Base-by-base conservation (phyloP, 805 yeast genomes). In the Saccharomyces mikatae region DNA sequence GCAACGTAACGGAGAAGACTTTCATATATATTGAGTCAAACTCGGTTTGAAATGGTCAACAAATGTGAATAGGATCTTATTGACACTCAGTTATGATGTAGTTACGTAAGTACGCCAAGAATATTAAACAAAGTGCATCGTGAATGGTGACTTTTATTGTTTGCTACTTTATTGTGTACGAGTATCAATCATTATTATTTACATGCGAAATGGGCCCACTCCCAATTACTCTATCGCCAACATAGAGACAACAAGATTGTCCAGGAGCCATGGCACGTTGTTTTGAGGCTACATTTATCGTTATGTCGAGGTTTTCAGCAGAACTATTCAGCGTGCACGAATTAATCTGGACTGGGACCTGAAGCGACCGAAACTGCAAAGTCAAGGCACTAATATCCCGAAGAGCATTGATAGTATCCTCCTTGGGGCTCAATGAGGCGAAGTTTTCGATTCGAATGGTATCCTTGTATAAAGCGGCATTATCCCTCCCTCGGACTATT, bases 191-290 rank as follows among this genome's bases (percentile, higher is more conserved):
- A 8, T 17, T n/a, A 9, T 17, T 9, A 9, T 36, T 2, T 9
- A 36, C 27, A 1, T 46, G 22, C 3, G 31, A 41, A 4, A 66
- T 64, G 13, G 60, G 56, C 9, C 86, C 87, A 21, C 81, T 75
- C 0, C 96, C 97, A 10, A 91, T 62, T 0, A 92, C 84, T 52
- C 80, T 71, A 49, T 83, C 84, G 1, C 78, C 80, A 46, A 78
- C 71, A 67, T 91, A 94, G 5, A 92, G 65, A 0, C 87, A 96
- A 17, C 89, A 71, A 60, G 80, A 84, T 67, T 92, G 99, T 0
- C 98, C 99, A 0, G 91, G 88, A 0, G 97, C 91, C 64, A 94
- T 80, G 0, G 96, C 97, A 50, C 89, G 71, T 32, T 80, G 80
- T 30, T 73, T 68, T 1, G 74, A 70, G 0, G 58, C 55, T 30